These are phyloP conservation scores for Eucalyptus cloeziana DNA, from an alignment of 345 rosid species.

Conservation along the genomic window DNA sequence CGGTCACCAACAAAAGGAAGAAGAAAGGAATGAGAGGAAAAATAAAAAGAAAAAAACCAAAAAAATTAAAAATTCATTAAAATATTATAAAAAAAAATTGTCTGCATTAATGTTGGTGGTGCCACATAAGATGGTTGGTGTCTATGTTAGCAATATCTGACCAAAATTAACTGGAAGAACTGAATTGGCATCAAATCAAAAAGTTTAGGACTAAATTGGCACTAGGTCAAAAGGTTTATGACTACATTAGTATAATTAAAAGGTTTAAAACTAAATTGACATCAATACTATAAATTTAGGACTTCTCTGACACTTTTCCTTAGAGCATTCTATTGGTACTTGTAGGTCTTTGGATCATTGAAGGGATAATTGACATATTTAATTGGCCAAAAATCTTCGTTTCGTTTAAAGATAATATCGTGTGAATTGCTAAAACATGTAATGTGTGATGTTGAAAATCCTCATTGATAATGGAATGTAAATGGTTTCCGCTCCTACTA, in stretches of 20 bases:
- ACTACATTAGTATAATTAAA: neutral
- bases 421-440: neutral
- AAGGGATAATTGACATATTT: neutral
- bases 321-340: neutral
- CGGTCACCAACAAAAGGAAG: too few species aligned
- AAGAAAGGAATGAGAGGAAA: too few species aligned
- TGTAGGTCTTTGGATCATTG: neutral
- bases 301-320: neutral
- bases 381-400: neutral
- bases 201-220: neutral
- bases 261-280: neutral
- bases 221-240: neutral
- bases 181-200: neutral
- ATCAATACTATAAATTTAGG: neutral
- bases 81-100: too few species aligned
- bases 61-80: too few species aligned
- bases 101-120: fast-evolving
- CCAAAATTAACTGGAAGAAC: fast-evolving
- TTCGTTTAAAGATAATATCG: too few species aligned
- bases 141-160: neutral
- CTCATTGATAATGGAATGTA: neutral
- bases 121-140: neutral
- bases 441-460: neutral
- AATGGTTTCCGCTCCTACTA: neutral
- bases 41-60: too few species aligned